These are phyloP conservation scores for Filosporella fistucella DNA, from an alignment of 495 filamentous ascomycete genomes.

Conservation along the genomic window DNA sequence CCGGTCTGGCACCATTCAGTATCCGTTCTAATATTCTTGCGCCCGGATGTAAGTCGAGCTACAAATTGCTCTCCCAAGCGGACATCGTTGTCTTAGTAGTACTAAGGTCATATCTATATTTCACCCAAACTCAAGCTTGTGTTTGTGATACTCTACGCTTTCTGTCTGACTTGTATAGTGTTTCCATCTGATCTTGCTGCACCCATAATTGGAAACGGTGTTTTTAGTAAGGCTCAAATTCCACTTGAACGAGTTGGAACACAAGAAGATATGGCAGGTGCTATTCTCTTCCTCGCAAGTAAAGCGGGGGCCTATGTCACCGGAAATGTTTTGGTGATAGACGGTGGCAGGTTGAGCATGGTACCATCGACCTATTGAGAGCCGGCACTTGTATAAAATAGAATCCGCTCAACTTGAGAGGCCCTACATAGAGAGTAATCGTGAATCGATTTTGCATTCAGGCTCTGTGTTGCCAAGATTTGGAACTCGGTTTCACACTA, in stretches of 20 bases:
- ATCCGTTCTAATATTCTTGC: slow-evolving; percentile 64
- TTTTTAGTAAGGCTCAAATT: slow-evolving; percentile 32
- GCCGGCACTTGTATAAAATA: background rate
- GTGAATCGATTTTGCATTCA: no score
- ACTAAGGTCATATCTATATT: background rate
- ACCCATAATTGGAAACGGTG: slow-evolving; percentile 29
- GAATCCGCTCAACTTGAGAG: background rate
- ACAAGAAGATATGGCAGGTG: slow-evolving; percentile 58
- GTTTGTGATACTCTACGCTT: no score
- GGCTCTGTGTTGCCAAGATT: no score
- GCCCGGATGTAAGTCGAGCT: slow-evolving; percentile 58
- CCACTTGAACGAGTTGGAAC: slow-evolving; percentile 47
- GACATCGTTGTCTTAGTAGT: background rate
- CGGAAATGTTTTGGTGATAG: slow-evolving; percentile 47
- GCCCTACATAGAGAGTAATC: background rate
- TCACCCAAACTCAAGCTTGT: no score
- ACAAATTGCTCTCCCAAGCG: background rate
- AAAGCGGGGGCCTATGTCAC: slow-evolving; percentile 57
- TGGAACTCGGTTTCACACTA: no score
- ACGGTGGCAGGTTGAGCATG: slow-evolving; percentile 50
- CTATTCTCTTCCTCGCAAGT: slow-evolving; percentile 57
- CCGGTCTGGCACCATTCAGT: slow-evolving; percentile 46
- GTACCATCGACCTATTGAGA: slow-evolving; percentile 10
- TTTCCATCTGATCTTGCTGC: slow-evolving; percentile 63
- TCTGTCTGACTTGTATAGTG: no score